Evolutionary conservation across 2,329 filamentous ascomycete species (phyloP), one percentile per base, ranked within the genome.

Genomic region (Tolypocladium guangdongense): DNA sequence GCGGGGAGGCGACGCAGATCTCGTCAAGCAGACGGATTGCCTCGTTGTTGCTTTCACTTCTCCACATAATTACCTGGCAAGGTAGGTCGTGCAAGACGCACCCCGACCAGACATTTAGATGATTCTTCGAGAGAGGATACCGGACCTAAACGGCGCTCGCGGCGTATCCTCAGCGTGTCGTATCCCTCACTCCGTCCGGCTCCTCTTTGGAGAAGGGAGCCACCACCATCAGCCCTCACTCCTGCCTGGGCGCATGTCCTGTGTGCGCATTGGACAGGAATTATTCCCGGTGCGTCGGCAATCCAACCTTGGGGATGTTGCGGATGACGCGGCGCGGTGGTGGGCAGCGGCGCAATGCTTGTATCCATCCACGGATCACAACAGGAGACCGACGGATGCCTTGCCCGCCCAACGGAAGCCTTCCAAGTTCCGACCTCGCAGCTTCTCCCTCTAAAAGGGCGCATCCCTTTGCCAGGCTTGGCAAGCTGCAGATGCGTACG

Each of bases 191-290:
- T 30, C 8, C 30, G 30, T 30, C 30, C 30, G 30, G 30, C 7
- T 5, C 20, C 3, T 41, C 20, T 24, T 24, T 12, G 1, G 5
- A 5, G 30, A 30, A 30, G 30, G 8, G 30, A 14, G 41, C 39
- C 37, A 46, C n/a, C 50, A 51, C n/a, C 18, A n/a, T 35, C 50
- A 32, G 49, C 56, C n/a, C 54, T 59, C 6, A 56, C 54, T 22
- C 57, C 59, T 12, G 58, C 54, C 41, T 60, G 48, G 55, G 54
- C 54, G 4, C 56, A 57, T 55, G 52, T 51, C 47, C 43, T 56
- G 14, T 56, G 52, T 36, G 58, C 58, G 18, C 54, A 54, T 39
- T 59, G 53, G 55, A 37, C 55, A 18, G 55, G 57, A 11, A 39
- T 57, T 2, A 56, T 60, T 16, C 50, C 50, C 27, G 50, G 50